A percentile compares a stretch with the other conserved stretches of the same genome.
Evolutionary conservation across 1,139 yeast genomes (phyloP).

Genomic region (Saccharomycopsis crataegensis): DNA sequence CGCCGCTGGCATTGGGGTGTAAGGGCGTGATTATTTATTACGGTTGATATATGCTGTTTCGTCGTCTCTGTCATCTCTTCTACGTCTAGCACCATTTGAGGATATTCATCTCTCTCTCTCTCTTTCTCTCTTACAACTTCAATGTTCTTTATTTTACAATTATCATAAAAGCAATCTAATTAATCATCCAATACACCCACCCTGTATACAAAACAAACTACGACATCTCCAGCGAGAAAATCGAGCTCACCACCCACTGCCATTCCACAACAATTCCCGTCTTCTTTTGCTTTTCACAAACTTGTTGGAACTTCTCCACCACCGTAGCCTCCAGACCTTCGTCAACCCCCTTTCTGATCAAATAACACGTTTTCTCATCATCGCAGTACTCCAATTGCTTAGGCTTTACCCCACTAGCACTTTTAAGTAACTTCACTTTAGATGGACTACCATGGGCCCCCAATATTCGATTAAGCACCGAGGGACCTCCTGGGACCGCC

Average conservation of each 20-base stretch:
- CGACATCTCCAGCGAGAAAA: conserved; percentile 39
- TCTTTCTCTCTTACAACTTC: no score
- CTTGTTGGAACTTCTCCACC: conserved; percentile 34
- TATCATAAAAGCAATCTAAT: no score
- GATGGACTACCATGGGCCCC: conserved; percentile 54
- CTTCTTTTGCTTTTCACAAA: conserved; percentile 26
- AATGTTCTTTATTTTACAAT: no score
- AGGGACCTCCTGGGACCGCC: conserved; percentile 57
- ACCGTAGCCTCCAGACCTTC: conserved; percentile 37
- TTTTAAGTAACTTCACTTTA: conserved; percentile 34
- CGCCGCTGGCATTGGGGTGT: no score
- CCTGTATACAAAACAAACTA: no score
- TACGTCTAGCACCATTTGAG: no score
- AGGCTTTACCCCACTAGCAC: conserved; percentile 17
- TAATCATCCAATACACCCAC: no score
- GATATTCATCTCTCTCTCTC: no score
- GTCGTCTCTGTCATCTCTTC: no score
- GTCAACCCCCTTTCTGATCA: conserved; percentile 32
- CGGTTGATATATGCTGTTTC: no score
- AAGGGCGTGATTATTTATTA: no score
- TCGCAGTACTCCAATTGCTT: not conserved
- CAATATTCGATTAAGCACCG: conserved; percentile 53
- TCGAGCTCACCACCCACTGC: conserved; percentile 61
- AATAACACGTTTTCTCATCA: conserved; percentile 20
- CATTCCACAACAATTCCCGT: conserved; percentile 43